These are phyloP conservation scores for Candida yuanshanica DNA, from an alignment of 805 yeast species.

Conservation along the genomic window DNA sequence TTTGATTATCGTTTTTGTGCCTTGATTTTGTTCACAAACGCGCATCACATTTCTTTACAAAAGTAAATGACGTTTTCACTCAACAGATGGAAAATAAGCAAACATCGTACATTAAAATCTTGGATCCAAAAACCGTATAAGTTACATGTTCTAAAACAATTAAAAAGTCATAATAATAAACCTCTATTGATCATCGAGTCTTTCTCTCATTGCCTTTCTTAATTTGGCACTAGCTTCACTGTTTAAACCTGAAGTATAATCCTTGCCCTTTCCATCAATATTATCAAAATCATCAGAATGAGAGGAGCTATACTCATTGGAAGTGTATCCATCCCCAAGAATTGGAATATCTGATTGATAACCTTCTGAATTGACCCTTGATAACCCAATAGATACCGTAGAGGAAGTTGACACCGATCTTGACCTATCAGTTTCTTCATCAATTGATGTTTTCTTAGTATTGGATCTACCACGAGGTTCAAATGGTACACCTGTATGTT, in stretches of 20 bases:
- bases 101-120: too few relatives aligned
- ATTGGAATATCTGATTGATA: constrained; percentile 62
- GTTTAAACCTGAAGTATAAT: not conserved
- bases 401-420: constrained; percentile 27
- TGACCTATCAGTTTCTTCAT: not conserved
- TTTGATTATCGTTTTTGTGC: too few relatives aligned
- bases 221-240: constrained; percentile 8
- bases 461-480: constrained; percentile 24
- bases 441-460: constrained; percentile 7
- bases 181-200: not conserved
- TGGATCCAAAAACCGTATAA: too few relatives aligned
- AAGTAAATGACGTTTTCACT: too few relatives aligned
- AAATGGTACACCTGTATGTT: constrained; percentile 27
- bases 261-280: not conserved
- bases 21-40: too few relatives aligned
- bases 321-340: constrained; percentile 29
- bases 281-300: constrained; percentile 1
- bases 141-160: too few relatives aligned
- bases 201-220: constrained; percentile 12
- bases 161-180: too few relatives aligned
- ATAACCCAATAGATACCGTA: constrained; percentile 45
- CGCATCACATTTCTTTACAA: too few relatives aligned
- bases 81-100: too few relatives aligned
- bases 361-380: constrained; percentile 56
- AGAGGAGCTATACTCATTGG: not conserved